Evolutionary conservation across 495 filamentous ascomycete species (phyloP).

Genomic region (Aspergillus homomorphus): DNA sequence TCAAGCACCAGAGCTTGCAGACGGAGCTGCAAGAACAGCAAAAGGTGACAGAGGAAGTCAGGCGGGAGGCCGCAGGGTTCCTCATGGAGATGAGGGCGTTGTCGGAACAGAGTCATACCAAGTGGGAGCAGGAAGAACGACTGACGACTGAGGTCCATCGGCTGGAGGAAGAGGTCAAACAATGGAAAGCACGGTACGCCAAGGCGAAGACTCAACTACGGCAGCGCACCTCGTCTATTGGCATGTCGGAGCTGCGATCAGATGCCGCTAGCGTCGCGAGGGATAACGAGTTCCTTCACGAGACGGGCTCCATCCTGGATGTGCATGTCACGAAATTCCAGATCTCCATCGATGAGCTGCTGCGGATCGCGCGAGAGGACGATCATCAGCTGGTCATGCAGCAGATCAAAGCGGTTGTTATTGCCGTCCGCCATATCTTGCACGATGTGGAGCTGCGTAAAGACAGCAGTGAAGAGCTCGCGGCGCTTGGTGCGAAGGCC

Average conservation of each 20-base stretch:
- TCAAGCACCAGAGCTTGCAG: constrained; percentile 71
- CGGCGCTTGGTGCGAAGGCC: constrained; percentile 57
- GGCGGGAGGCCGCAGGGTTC: constrained; percentile 78
- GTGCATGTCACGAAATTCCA: constrained; percentile 94
- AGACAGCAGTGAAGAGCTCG: constrained; percentile 32
- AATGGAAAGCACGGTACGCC: constrained; percentile 88
- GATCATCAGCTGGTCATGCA: constrained; percentile 69
- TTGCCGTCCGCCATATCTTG: constrained; percentile 74
- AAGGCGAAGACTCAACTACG: constrained; percentile 82
- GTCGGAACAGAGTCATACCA: constrained; percentile 71
- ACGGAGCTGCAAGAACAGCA: constrained; percentile 68
- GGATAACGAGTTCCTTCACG: constrained; percentile 67
- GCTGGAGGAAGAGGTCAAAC: constrained; percentile 75
- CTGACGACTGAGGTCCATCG: constrained; percentile 67
- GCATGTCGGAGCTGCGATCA: constrained; percentile 59
- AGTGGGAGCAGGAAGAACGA: constrained; percentile 76
- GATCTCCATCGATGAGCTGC: constrained; percentile 86
- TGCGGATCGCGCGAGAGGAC: constrained; percentile 71
- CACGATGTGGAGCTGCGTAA: constrained; percentile 68
- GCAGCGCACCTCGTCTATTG: constrained; percentile 72
- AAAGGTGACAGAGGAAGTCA: constrained; percentile 84
- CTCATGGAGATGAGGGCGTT: constrained; percentile 85
- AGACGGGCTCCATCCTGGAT: constrained; percentile 78
- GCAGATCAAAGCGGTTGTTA: constrained; percentile 76
- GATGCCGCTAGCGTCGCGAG: constrained; percentile 61